Base-by-base conservation (phyloP, 129 eudicot species). In the Saussurea involucrata region DNA sequence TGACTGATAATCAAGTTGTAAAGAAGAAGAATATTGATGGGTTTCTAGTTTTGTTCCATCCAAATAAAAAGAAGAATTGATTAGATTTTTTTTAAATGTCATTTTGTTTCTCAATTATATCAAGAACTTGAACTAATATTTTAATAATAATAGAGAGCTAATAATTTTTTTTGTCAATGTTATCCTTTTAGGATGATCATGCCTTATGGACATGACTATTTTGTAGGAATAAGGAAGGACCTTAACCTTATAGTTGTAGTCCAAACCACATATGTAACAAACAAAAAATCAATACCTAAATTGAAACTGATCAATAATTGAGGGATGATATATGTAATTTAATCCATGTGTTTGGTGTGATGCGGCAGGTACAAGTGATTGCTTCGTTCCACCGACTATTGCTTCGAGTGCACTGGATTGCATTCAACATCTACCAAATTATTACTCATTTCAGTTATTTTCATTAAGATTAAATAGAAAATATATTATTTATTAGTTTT, bases 401-500 rank as follows among this genome's bases (percentile, higher is more conserved):
- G 81, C 81, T 77, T 77, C 75, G 57, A 77, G 75, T 77, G 74
- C 58, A 77, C 74, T 77, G n/a, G 58, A 77, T 46, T 25, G 57
- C 49, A 77, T 49, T 49, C 80, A 66, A 76, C 66, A 66, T 22
- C 36, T 11, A 53, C 57, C 74, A 53, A 67, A 49, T 40, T 11
- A 20, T 60, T 60, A 60, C 60, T 49, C 61, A 17, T 53, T n/a
- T n/a, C 7, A 17, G 22, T 17, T 49, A 49, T 15, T 49, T 17
- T 49, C 22, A 49, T 17, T 53, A 53, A n/a, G 6, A n/a, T n/a
- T 53, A 17, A n/a, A n/a, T 53, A 4, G 5, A 53, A n/a, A 53
- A 18, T 3, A 17, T 42, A 46, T 46, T 46, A 17, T 17, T 46
- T 46, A 42, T 42, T 2, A 42, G 4, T 42, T 42, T 42, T 42